phyloP scores from a whole-genome alignment of 2,329 filamentous ascomycete species.

The Venturia nashicola region DNA sequence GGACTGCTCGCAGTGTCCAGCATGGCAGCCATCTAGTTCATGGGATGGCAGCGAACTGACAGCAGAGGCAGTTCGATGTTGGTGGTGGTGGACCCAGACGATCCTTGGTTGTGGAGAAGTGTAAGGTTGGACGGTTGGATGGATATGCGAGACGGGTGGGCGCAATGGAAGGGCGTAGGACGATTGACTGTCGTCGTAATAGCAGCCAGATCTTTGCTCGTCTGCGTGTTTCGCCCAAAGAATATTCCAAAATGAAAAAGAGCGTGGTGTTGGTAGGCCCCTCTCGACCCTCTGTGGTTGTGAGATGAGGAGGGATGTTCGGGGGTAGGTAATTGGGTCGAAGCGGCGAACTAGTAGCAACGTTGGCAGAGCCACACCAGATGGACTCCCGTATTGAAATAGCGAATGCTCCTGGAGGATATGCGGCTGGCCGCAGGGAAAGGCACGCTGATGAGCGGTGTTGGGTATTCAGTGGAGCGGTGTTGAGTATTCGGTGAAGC shows the following conservation, averaged over 20 bases:
- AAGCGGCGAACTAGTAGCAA: background rate
- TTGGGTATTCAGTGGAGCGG: background rate
- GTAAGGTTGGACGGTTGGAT: background rate
- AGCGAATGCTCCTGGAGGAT: background rate
- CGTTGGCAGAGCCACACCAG: background rate
- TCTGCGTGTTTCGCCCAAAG: background rate
- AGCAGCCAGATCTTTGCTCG: background rate
- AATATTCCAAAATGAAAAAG: background rate
- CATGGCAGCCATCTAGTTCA: background rate
- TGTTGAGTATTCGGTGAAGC: background rate
- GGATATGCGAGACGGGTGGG: background rate
- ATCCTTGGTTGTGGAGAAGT: background rate
- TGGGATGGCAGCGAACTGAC: background rate
- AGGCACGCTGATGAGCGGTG: background rate
- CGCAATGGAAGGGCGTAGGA: background rate
- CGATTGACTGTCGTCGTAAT: background rate
- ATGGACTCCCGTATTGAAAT: background rate
- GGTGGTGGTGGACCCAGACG: background rate
- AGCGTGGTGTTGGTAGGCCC: background rate
- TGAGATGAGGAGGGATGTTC: background rate
- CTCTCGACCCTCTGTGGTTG: background rate
- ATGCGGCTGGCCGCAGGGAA: background rate
- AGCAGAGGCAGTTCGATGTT: background rate
- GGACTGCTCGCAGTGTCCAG: background rate
- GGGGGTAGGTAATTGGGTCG: background rate